Conservation (phyloP, 2,329 filamentous ascomycete species). For the Talaromyces sp. region DNA sequence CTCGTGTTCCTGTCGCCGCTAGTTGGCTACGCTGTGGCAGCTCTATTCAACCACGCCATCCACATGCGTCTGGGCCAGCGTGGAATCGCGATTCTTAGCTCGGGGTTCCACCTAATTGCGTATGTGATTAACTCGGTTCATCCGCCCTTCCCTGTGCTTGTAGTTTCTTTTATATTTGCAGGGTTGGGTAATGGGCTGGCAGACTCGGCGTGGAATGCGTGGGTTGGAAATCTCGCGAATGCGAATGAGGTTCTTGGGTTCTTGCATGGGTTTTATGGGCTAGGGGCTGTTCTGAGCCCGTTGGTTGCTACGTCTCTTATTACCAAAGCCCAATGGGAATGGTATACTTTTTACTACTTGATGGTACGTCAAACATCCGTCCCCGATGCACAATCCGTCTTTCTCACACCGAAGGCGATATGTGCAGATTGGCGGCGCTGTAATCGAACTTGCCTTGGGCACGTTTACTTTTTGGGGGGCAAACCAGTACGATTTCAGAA, state of each 20-base stretch:
- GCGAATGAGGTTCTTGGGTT: conserved; percentile 68
- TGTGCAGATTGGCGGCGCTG: conserved; percentile 33
- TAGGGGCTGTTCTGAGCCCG: conserved; percentile 63
- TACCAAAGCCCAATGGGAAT: conserved; percentile 53
- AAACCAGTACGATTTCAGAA: conserved; percentile 11
- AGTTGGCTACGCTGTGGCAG: conserved; percentile 42
- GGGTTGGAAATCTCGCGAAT: conserved; percentile 65
- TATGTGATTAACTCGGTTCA: conserved; percentile 53
- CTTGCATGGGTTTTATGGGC: conserved; percentile 63
- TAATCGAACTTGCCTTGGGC: conserved; percentile 45
- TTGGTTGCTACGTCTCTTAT: conserved; percentile 68
- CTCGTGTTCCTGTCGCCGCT: conserved; percentile 46
- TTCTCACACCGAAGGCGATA: background rate
- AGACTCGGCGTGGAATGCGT: conserved; percentile 52
- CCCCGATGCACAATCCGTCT: background rate
- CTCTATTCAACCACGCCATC: conserved; percentile 38
- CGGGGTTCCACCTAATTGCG: conserved; percentile 29
- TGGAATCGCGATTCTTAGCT: conserved; percentile 61
- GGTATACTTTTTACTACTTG: conserved; percentile 72
- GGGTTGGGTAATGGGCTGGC: conserved; percentile 66
- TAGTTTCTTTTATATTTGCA: conserved; percentile 58
- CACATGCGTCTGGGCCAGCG: conserved; percentile 55
- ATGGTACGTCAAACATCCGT: conserved; percentile 47
- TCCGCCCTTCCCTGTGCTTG: conserved; percentile 62
- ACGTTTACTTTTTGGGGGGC: conserved; percentile 14